Evolutionary conservation across 2,329 filamentous ascomycete genomes (phyloP), one percentile per base, ranked within the genome.

Genomic region (Coniochaeta sp.): DNA sequence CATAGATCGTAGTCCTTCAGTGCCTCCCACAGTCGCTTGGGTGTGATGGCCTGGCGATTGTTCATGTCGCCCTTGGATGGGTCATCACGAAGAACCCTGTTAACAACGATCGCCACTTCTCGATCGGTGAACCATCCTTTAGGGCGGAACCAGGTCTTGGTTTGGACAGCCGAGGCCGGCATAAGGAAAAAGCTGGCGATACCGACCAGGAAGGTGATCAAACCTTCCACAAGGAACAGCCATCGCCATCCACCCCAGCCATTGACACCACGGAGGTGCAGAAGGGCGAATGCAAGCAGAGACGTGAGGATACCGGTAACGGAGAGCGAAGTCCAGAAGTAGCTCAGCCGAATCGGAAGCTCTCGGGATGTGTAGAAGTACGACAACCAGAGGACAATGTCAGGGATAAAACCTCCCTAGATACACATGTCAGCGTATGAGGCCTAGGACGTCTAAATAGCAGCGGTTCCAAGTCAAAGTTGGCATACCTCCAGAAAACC

Each of bases 11-110:
- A 84, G 65, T 85, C 83, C 26, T 73, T 75, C 6, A 83, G 66
- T 1, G 77, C 74, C n/a, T 77, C 66, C 78, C 79, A 82, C 8
- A 84, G 75, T 9, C 73, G 71, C 8, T 65, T 71, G 0, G 74
- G 76, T 0, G 79, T 83, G 58, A 85, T 76, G 1, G 79, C 77
- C 67, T 84, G 75, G 16, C 82, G 79, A 63, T 85, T 84, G 67
- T 84, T 79, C 79, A 86, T 84, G 63, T 80, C 79, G 47, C 80
- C 81, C 64, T 83, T 83, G 26, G 77, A 77, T 3, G 83, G 83
- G 63, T 85, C 84, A 60, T 87, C 84, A 7, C 84, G 78, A 22
- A 77, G 69, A 6, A 77, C 71, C 1, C 85, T 76, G 64, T 86
- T 87, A 8, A 86, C 83, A 1, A 86, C 76, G 56, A 87, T 86